phyloP scores from a whole-genome alignment of 2,329 filamentous ascomycete genomes.

The Phialophora expanda region DNA sequence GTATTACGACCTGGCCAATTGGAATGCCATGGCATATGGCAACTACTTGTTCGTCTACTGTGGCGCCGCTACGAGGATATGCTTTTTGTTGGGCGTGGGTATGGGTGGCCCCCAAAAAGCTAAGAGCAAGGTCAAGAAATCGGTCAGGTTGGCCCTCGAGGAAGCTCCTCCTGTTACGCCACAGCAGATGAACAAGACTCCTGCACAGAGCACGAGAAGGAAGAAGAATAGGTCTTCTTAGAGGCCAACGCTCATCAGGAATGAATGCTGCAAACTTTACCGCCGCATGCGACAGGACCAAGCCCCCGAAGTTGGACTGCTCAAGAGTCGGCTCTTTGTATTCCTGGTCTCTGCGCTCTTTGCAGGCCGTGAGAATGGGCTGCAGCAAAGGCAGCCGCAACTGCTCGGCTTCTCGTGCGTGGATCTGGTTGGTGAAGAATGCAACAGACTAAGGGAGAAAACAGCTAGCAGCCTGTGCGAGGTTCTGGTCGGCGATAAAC shows the following conservation, averaged over 20 bases:
- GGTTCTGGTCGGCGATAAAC: neutral
- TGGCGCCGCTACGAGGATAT: constrained; percentile 64
- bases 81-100: constrained; percentile 65
- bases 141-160: constrained; percentile 25
- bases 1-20: constrained; percentile 67
- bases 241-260: neutral
- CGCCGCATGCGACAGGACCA: neutral
- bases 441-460: neutral
- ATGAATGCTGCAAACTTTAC: neutral
- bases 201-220: constrained; percentile 34
- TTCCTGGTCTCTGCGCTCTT: neutral
- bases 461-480: neutral
- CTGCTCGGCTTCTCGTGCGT: neutral
- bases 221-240: constrained; percentile 32
- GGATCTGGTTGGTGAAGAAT: neutral
- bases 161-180: constrained; percentile 28
- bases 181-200: constrained; percentile 32
- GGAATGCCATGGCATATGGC: constrained; percentile 72
- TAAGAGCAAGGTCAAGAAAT: constrained; percentile 30
- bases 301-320: neutral
- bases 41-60: constrained; percentile 74
- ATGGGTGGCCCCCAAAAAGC: constrained; percentile 30
- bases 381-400: neutral
- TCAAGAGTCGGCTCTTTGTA: neutral
- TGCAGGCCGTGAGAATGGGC: neutral